Evolutionary conservation across 2,329 filamentous ascomycete species (phyloP), one percentile per base, ranked within the genome.

Genomic region (Fusarium algeriense): DNA sequence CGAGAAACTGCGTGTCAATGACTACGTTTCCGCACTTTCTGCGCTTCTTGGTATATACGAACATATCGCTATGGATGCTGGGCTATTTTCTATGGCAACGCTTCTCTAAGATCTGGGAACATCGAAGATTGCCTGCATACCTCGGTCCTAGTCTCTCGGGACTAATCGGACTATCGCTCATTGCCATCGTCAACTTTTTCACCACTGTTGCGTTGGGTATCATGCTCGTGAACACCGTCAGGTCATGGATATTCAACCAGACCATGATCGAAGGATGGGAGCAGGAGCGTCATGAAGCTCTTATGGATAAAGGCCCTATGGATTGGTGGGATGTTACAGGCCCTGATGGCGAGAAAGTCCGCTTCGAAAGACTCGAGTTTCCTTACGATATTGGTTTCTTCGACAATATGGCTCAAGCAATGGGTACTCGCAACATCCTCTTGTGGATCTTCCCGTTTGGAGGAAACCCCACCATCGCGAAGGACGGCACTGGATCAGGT

Each of bases 251-350:
- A 7, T 84, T 91, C 67, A 95, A 95, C 81, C 89, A 87, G 19
- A 95, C 92, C 28, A 93, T 92, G 79, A 96, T 97, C 75, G 93
- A 97, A 81, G 86, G 87, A 67, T 95, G 92, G 92, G 92, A 92
- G 77, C 80, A 89, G 49, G 89, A 92, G 71, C 84, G 89, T 0
- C 90, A 92, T 79, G 87, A 89, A 69, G 83, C 87, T 12, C 79
- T 90, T 3, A 80, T 90, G 28, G 81, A 83, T 26, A 83, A 87
- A 34, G 81, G 84, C 8, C 81, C 81, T 37, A 79, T 76, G n/a
- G 80, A 84, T 57, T 86, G 81, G 80, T 86, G 83, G 83, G 79
- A 82, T 34, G 66, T 82, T 12, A 74, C 68, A 28, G 78, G 76
- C 1, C 76, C 79, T 12, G 79, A 80, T 37, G 81, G 80, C 11